These are phyloP conservation scores for Hypoxylon lenormandii DNA, from an alignment of 495 filamentous ascomycete genomes.

Conservation along the genomic window DNA sequence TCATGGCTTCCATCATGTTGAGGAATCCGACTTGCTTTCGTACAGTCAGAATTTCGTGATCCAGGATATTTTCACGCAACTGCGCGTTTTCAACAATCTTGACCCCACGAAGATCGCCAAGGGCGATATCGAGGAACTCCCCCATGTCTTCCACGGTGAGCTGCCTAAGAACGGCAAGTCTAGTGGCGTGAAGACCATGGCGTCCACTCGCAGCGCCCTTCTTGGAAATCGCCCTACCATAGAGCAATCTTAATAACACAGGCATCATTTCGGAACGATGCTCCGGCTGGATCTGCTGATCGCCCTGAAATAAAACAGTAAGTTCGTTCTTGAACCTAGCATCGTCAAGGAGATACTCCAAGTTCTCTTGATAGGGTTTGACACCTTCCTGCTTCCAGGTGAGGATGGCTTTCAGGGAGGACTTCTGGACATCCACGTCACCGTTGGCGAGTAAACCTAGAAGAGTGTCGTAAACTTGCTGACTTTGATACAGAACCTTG, in stretches of 20 bases:
- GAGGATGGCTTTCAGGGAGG: conserved; percentile 83
- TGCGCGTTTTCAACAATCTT: conserved; percentile 64
- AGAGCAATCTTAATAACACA: conserved; percentile 85
- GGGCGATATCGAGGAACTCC: conserved; percentile 82
- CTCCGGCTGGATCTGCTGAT: conserved; percentile 77
- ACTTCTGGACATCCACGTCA: conserved; percentile 87
- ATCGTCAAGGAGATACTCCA: conserved; percentile 90
- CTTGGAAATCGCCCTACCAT: conserved; percentile 86
- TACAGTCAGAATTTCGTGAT: conserved; percentile 66
- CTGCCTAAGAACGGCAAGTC: conserved; percentile 67
- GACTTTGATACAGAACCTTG: conserved; percentile 78
- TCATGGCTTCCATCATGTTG: conserved; percentile 89
- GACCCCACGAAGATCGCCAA: conserved; percentile 74
- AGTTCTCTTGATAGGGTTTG: conserved; percentile 82
- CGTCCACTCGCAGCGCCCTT: conserved; percentile 74
- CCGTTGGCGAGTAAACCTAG: conserved; percentile 82
- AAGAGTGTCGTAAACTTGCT: conserved; percentile 79
- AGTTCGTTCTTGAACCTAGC: conserved; percentile 91
- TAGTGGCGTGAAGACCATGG: conserved; percentile 71
- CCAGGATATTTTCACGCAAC: conserved; percentile 63
- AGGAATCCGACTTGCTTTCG: conserved; percentile 88
- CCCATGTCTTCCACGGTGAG: conserved; percentile 72
- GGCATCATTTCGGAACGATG: conserved; percentile 81
- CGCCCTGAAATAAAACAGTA: conserved; percentile 83
- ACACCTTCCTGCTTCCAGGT: conserved; percentile 86